These are phyloP conservation scores for Cetraspora pellucida DNA, from an alignment of 192 early-diverging fungal genomes.

Conservation along the genomic window DNA sequence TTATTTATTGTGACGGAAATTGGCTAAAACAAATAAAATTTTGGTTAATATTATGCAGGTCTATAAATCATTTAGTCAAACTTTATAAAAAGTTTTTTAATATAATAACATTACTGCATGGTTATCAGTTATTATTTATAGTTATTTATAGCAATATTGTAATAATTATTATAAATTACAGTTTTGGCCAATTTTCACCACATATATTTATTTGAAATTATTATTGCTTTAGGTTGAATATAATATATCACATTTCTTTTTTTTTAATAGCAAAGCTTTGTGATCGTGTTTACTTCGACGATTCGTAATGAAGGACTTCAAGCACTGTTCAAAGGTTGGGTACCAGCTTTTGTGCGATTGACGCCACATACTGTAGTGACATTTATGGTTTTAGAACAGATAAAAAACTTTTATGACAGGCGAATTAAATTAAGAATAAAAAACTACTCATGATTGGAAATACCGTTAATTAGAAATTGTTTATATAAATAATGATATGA, in stretches of 20 bases:
- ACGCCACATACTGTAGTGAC: conserved; percentile 86
- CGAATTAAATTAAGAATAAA: background rate
- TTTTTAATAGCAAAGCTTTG: conserved; percentile 35
- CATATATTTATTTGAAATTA: too few species aligned
- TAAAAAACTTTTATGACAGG: conserved; percentile 45
- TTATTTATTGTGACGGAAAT: background rate
- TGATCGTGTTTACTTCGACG: conserved; percentile 45
- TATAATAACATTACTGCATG: too few species aligned
- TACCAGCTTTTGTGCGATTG: conserved; percentile 77
- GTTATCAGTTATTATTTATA: too few species aligned
- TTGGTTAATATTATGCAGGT: too few species aligned
- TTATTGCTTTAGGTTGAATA: background rate
- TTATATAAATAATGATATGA: too few species aligned
- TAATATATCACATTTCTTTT: background rate
- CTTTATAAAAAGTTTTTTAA: too few species aligned
- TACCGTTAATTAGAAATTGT: too few species aligned
- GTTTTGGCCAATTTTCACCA: too few species aligned
- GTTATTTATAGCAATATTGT: too few species aligned
- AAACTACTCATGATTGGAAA: too few species aligned
- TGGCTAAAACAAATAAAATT: background rate
- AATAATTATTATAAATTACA: too few species aligned
- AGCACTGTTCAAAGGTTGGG: conserved; percentile 84
- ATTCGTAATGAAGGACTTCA: conserved; percentile 65
- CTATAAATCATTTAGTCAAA: too few species aligned
- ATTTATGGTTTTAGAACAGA: conserved; percentile 80